A percentile compares a stretch with the other conserved stretches of the same genome.
Conservation (phyloP, 805 yeast genomes). For the Barnettozyma vustinii region DNA sequence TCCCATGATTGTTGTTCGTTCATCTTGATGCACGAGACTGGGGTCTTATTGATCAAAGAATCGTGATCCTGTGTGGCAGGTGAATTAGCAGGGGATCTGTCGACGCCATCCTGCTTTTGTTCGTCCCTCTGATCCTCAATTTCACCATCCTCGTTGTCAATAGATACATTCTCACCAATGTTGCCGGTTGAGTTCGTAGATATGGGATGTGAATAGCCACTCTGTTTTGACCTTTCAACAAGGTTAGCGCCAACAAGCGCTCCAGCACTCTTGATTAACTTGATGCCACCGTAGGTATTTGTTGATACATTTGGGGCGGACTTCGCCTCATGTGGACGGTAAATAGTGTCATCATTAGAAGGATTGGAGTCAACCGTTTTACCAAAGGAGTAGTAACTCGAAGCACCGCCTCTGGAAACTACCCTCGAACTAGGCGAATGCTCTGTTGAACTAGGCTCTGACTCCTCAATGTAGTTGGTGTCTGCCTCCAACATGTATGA, state of each 20-base stretch:
- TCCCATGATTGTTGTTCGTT: conserved; percentile 1
- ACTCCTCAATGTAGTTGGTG: neutral
- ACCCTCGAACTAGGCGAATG: conserved; percentile 1
- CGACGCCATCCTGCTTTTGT: neutral
- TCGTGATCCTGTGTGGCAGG: neutral
- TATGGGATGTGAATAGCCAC: neutral
- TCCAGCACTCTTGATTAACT: neutral
- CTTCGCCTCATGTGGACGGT: neutral
- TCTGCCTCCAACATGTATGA: conserved; percentile 8
- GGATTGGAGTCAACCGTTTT: neutral
- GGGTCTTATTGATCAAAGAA: neutral
- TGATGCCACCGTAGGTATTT: neutral
- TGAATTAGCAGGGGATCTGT: neutral
- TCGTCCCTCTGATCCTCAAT: neutral
- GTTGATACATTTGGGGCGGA: conserved; percentile 5
- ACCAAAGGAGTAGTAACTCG: conserved; percentile 2
- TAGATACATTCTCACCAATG: neutral
- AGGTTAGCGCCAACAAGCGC: neutral
- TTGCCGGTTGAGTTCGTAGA: neutral
- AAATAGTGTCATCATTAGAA: neutral
- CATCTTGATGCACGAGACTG: neutral
- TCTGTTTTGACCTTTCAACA: neutral
- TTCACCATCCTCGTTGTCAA: neutral
- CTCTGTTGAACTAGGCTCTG: neutral
- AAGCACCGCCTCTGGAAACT: neutral